Evolutionary conservation across 345 rosid species (phyloP), one percentile per base, ranked within the genome.

Genomic region (Arabidopsis suecica): DNA sequence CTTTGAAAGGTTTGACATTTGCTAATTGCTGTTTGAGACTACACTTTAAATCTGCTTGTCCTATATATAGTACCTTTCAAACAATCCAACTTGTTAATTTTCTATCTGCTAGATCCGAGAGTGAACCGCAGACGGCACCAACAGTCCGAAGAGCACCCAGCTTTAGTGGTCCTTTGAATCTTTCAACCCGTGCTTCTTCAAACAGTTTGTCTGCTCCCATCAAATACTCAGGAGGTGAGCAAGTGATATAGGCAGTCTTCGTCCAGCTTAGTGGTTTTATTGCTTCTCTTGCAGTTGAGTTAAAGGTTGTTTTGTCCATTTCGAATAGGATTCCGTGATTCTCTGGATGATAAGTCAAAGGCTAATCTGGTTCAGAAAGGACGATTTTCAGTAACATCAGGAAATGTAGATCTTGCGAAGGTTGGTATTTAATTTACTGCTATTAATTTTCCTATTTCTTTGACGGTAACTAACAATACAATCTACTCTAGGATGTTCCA

Each of bases 181-280:
- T 96, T 81, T 84, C 99, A 61, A 96, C 81, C 65, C 87, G 97
- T 72, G 99, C 99, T 77, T 96, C 99, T 32, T 91, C 99, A 51
- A 96, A 96, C 82, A 96, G 99, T 65, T 82, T 93, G 74, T 96
- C 99, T 65, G 99, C 98, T 84, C 99, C 99, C 22, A 90, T 86
- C 47, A 96, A 93, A 77, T 88, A 93, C 72, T 90, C 99, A 32
- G 93, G 87, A 89, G 99, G 99, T 92, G 82, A 75, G 53, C 32
- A 49, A 38, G 34, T 49, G 47, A 37, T 44, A 48, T 64, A 60
- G 8, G 25, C 45, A 68, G 61, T 48, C 58, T 42, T 78, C 16
- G 14, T 70, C 47, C 42, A 40, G 40, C 69, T 40, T 23, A 23
- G 7, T 54, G 11, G 28, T 51, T 50, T 42, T 65, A 18, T 69